Evolutionary conservation across 768 basidiomycete species (phyloP), one percentile per base, ranked within the genome.

Genomic region (Holtermanniella nyarrowii): DNA sequence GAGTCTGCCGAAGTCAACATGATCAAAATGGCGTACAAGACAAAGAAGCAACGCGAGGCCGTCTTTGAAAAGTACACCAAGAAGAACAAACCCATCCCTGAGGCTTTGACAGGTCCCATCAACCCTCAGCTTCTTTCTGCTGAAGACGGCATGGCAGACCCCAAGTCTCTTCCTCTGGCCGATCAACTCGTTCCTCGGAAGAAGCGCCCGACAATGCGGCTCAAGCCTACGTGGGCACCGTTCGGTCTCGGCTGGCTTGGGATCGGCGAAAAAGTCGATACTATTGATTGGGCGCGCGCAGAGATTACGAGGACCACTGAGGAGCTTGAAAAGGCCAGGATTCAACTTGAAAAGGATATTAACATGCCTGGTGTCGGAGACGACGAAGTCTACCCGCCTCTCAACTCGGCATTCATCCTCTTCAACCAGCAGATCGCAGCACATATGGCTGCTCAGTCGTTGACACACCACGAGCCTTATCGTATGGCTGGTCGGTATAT

Each of bases 341-440:
- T 59, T 39, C 67, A 65, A 41, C 54, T 72, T 0, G 27, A 44
- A 4, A 50, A 57, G 18, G 72, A 73, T 48, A 61, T 71, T 23
- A 39, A 46, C 11, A 57, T 49, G 27, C 55, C 58, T 14, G 69
- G 70, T 11, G 31, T 37, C 7, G 54, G 57, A 2, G 55, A 57
- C 23, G 61, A 63, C 5, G 72, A 72, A 44, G 46, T 51, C 12
- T 73, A 70, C 55, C 64, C 65, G 1, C 70, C 72, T 5, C 48
- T 72, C 25, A 73, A 68, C 44, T 70, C 69, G 13, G 69, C 69
- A 14, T 97, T 97, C 69, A 77, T 97, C 53, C 83, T 85, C 20
- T 97, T 96, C 78, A 82, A 89, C 70, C 78, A 81, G 59, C 93
- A 96, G 75, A 86, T 95, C 55, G 85, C 86, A 2, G 90, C 91